Base-by-base conservation (phyloP, 202 grass and related monocot genomes). In the Schoenoplectus tabernaemontani region DNA sequence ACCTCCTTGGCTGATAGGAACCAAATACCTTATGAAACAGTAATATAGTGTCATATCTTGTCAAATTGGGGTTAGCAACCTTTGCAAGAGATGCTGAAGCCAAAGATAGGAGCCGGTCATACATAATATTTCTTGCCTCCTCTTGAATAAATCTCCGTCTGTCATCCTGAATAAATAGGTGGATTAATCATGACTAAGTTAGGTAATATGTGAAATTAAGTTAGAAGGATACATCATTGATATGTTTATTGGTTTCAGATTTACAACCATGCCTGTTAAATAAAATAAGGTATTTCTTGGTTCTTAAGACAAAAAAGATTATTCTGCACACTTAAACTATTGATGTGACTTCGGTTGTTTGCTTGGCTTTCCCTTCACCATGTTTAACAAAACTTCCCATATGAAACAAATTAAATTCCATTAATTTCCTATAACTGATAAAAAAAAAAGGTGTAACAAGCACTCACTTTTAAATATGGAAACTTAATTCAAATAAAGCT, bases 71-170 rank as follows among this genome's bases (percentile, higher is more conserved):
- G 23, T 22, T 54, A 75, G 24, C 59, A 57, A 97, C 95, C 91
- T 90, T 89, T 12, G 83, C 32, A 64, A 90, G 26, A 57, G 76
- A 86, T 41, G 73, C 64, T 78, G 87, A 82, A 38, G 91, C 89
- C 87, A 98, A 89, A 71, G 79, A 64, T 64, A 92, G 9, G 26
- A 98, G 87, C 3, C 95, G 80, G 2, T 11, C 84, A 32, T 98
- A 89, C 89, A 94, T 94, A 44, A 98, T 87, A 82, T 83, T 85
- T 81, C 91, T 91, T 2, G 74, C 28, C 7, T 74, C 30, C 13
- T 92, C 83, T 80, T 37, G 70, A 3, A 83, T 64, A 34, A 85
- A 34, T 50, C 65, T 84, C 24, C 87, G 83, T 79, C 75, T 83
- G 4, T 67, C 51, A 83, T 92, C 86, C 91, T 92, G 84, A 57